These are phyloP conservation scores for Penicillium sp. DNA, from an alignment of 2,329 filamentous ascomycete species.

Conservation along the genomic window DNA sequence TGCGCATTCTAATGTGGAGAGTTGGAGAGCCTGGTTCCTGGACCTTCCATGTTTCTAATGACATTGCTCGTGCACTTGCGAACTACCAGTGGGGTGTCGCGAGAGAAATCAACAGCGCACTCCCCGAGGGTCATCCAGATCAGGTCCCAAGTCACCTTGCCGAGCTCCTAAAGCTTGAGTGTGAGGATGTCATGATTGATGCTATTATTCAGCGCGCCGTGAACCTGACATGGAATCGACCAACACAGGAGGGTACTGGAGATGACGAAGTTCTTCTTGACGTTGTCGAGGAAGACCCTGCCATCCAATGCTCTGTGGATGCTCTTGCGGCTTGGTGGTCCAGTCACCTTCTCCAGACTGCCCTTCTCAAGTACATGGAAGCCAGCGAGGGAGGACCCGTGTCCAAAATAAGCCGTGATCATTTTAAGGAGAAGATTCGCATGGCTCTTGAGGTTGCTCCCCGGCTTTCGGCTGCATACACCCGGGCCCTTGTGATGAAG, in stretches of 20 bases:
- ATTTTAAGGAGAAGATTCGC: constrained; percentile 58
- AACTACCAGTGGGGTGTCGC: constrained; percentile 80
- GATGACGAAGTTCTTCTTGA: constrained; percentile 72
- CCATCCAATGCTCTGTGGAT: constrained; percentile 83
- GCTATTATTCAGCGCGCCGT: constrained; percentile 80
- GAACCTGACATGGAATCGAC: constrained; percentile 84
- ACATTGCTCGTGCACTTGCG: constrained; percentile 71
- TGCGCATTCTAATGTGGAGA: constrained; percentile 85
- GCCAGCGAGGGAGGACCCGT: constrained; percentile 50
- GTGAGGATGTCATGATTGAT: constrained; percentile 76
- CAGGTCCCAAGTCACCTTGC: constrained; percentile 74
- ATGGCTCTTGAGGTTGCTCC: constrained; percentile 74
- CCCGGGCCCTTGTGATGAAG: constrained; percentile 59
- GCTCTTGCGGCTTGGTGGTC: constrained; percentile 92
- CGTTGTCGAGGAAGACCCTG: constrained; percentile 77
- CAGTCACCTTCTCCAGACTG: constrained; percentile 68
- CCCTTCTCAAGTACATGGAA: constrained; percentile 64
- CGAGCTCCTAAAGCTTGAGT: constrained; percentile 73
- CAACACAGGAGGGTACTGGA: constrained; percentile 66
- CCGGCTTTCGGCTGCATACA: constrained; percentile 69
- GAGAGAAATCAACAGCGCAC: constrained; percentile 55
- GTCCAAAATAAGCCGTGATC: constrained; percentile 40
- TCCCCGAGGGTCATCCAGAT: constrained; percentile 59
- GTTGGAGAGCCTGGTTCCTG: constrained; percentile 65
- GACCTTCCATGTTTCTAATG: constrained; percentile 64